phyloP scores from a whole-genome alignment of 1,284 basidiomycete genomes.

The Exobasidium rhododendri region DNA sequence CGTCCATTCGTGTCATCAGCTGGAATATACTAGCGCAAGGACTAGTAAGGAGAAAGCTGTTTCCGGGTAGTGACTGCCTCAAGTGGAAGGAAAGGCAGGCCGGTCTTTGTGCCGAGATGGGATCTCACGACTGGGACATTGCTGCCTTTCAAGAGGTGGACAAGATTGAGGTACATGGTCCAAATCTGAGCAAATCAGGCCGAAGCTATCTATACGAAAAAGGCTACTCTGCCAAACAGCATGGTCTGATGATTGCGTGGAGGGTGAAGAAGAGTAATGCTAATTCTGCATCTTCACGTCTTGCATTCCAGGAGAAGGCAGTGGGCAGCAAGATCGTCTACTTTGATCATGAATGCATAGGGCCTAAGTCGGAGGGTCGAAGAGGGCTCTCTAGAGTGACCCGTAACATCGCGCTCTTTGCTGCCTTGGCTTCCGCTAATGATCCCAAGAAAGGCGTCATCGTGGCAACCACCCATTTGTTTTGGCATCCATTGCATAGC shows the following conservation, averaged over 20 bases:
- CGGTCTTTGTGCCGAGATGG: conserved; percentile 36
- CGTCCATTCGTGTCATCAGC: conserved; percentile 12
- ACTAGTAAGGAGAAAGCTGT: conserved; percentile 55
- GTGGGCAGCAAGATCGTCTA: conserved; percentile 24
- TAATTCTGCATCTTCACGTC: not conserved
- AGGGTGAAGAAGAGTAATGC: not conserved
- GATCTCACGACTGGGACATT: conserved; percentile 48
- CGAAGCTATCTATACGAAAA: conserved; percentile 46
- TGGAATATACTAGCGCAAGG: conserved; percentile 56
- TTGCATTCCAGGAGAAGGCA: conserved; percentile 14
- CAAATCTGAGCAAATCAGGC: conserved; percentile 31
- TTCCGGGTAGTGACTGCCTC: conserved; percentile 56
- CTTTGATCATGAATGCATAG: conserved; percentile 34
- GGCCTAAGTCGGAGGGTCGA: not conserved
- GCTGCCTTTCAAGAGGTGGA: conserved; percentile 57
- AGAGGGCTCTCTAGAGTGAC: conserved; percentile 33
- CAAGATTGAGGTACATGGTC: conserved; percentile 48
- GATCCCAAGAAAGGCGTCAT: conserved; percentile 60
- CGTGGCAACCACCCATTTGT: conserved; percentile 79
- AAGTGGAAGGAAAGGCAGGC: conserved; percentile 52
- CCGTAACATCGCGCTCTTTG: conserved; percentile 41
- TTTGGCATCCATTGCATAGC: conserved; percentile 77
- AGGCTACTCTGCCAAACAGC: conserved; percentile 49
- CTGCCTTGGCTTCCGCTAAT: conserved; percentile 24
- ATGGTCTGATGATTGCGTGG: conserved; percentile 51